Base-by-base conservation (phyloP, 148 eudicot genomes). In the Limonium bicolor region DNA sequence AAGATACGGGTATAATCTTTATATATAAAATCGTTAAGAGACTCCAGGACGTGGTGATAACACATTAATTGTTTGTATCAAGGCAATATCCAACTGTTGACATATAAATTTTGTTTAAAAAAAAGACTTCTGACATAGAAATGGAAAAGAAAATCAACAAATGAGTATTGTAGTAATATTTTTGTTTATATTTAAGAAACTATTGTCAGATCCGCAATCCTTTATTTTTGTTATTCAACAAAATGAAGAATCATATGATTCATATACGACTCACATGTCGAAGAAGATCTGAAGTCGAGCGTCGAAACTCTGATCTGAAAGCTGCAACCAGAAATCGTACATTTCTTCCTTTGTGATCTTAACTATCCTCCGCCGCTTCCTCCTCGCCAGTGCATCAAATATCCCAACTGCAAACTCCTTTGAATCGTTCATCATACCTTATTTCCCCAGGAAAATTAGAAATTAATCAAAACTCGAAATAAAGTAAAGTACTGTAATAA, bases 261-360 rank as follows among this genome's bases (percentile, higher is more conserved):
- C 11, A 29, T 6, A 6, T 4, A 1, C 31, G 47, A 40, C 69
- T 0, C 26, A 88, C 99, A 90, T 90, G 77, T 90, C 99, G 12
- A 90, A 90, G 82, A 90, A 90, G 56, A 90, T 90, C 46, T 90
- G 99, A 35, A 90, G 77, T 27, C 99, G 93, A 52, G 99, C 93
- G 41, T 90, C 99, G 35, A 90, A 84, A 51, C 95, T 90, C 32
- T 75, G 87, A 50, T 90, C 87, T 3, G 99, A 73, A 50, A 90
- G 69, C 56, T 84, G 93, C 46, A 67, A 53, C 99, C 99, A 90
- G 63, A 84, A 90, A n/a, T 90, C 95, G 27, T 73, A 72, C 55
- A 90, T 68, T 51, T 90, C 95, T 3, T 76, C 88, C 38, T 85
- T 90, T 1, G 61, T 57, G 23, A 90, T 64, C 50, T 53, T 75